Base-by-base conservation (phyloP, 23 red algal species). In the Agarophyton chilense region DNA sequence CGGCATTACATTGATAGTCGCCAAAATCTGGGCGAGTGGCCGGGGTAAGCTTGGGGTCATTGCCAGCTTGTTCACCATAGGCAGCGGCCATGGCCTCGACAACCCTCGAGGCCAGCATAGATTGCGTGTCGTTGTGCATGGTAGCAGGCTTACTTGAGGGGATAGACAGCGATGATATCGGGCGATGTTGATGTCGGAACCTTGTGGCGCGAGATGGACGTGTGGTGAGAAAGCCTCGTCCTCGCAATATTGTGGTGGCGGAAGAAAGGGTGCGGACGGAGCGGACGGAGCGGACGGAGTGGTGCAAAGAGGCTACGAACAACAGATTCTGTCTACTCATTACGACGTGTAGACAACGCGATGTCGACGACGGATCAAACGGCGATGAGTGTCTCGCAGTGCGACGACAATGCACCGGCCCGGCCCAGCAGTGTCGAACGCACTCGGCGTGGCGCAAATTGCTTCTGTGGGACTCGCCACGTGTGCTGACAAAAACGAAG, bases 1-100 rank as follows among this genome's bases (percentile, higher is more conserved):
- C 97, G 17, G 90, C 97, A 54, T 99, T 99, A 49, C 90, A 95
- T 50, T 99, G 97, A 57, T 94, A 99, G 61, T 99, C 97, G 36
- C 97, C 97, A 94, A 95, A 96, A 56, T 81, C 93, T 42, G 82
- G 79, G 45, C 82, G 68, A 19, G 93, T 94, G 31, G 87, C 78
- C 2, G 91, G 66, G 25, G 90, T 91, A 42, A 98, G 52, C 79
- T 94, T 98, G 72, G 95, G 95, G 53, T 98, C 85, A 47, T 54
- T 29, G 0, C 41, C 90, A 61, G 79, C 80, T 40, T 52, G 39
- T n/a, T 77, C 61, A 16, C 85, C 85, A 61, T 62, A 95, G 35
- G 93, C 93, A 29, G 79, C 43, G 26, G 21, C 22, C 58, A 95
- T 83, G 19, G 93, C 93, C 0, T 68, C 93, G 29, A 86, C 55